These are phyloP conservation scores for Fusarium fujikuroi DNA, from an alignment of 2,329 filamentous ascomycete genomes.

Conservation along the genomic window DNA sequence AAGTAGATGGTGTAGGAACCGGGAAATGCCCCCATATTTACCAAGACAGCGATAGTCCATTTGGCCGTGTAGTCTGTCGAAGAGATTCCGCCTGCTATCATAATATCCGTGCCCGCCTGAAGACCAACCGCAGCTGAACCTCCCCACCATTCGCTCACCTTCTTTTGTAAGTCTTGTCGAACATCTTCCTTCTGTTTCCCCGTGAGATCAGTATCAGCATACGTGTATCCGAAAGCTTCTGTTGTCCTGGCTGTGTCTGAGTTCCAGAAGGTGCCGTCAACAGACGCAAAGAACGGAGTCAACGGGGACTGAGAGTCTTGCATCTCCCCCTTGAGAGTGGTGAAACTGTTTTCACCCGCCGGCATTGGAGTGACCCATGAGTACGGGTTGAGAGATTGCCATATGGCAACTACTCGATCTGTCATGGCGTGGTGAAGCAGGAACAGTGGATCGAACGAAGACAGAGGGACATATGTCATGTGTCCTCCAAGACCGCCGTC, in stretches of 20 bases:
- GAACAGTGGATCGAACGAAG: slow-evolving; percentile 83
- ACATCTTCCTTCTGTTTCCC: slow-evolving; percentile 40
- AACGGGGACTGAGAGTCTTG: slow-evolving; percentile 68
- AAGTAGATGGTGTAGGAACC: neutral
- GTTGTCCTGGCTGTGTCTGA: slow-evolving; percentile 70
- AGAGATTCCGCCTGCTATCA: slow-evolving; percentile 30
- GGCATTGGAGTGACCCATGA: slow-evolving; percentile 70
- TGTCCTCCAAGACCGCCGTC: slow-evolving; percentile 71
- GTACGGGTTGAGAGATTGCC: slow-evolving; percentile 78
- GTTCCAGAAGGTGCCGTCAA: slow-evolving; percentile 73
- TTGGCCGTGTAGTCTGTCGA: slow-evolving; percentile 61
- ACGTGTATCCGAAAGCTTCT: slow-evolving; percentile 76
- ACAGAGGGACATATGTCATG: slow-evolving; percentile 76
- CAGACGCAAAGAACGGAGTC: slow-evolving; percentile 72
- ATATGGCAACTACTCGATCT: slow-evolving; percentile 80
- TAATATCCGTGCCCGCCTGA: neutral
- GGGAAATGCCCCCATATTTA: neutral
- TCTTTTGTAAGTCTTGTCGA: slow-evolving; percentile 50
- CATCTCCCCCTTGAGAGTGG: slow-evolving; percentile 62
- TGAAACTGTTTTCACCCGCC: slow-evolving; percentile 69
- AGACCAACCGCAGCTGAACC: slow-evolving; percentile 45
- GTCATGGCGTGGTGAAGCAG: slow-evolving; percentile 81
- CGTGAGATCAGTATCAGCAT: slow-evolving; percentile 66
- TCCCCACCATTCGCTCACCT: slow-evolving; percentile 64
- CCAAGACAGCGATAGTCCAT: slow-evolving; percentile 65